phyloP scores from a whole-genome alignment of 2,329 filamentous ascomycete genomes.

The Claviceps cyperi region DNA sequence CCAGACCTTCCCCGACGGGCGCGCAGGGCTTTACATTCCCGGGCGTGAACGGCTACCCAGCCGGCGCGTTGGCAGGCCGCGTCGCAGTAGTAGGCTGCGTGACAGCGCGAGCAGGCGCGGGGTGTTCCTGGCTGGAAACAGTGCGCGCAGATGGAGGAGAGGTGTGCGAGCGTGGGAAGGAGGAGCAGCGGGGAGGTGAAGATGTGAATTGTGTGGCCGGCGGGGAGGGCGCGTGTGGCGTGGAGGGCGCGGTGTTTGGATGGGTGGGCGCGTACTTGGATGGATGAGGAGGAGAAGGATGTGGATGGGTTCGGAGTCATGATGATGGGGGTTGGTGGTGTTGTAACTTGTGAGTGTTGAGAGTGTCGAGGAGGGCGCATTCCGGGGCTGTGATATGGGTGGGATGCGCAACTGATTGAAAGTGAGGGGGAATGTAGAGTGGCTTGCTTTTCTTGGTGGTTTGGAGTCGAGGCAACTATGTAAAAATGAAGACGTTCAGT shows the following conservation, averaged over 20 bases:
- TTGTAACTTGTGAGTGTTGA: background rate
- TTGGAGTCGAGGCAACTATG: too few species aligned
- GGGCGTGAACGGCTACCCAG: slow-evolving; percentile 37
- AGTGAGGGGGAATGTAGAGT: too few species aligned
- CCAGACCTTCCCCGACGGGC: slow-evolving; percentile 10
- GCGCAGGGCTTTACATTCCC: slow-evolving; percentile 37
- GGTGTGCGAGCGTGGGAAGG: slow-evolving; percentile 29
- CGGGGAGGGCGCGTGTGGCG: slow-evolving; percentile 25
- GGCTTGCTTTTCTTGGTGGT: too few species aligned
- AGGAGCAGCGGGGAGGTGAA: slow-evolving; percentile 29
- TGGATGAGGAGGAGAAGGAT: background rate
- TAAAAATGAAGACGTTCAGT: too few species aligned
- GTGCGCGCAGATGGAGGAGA: slow-evolving; percentile 31
- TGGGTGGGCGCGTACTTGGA: slow-evolving; percentile 6
- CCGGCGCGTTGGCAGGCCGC: slow-evolving; percentile 36
- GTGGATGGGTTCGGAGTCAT: background rate
- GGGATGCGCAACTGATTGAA: too few species aligned
- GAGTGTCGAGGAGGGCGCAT: too few species aligned
- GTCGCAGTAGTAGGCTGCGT: slow-evolving; percentile 39
- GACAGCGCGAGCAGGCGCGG: slow-evolving; percentile 38
- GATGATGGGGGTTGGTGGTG: background rate
- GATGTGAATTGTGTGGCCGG: slow-evolving; percentile 31
- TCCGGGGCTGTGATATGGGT: too few species aligned
- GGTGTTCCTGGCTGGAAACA: slow-evolving; percentile 25
- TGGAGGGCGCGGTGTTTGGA: slow-evolving; percentile 32